Evolutionary conservation across 805 yeast species (phyloP).

Genomic region (Zygosaccharomyces gambellarensis): DNA sequence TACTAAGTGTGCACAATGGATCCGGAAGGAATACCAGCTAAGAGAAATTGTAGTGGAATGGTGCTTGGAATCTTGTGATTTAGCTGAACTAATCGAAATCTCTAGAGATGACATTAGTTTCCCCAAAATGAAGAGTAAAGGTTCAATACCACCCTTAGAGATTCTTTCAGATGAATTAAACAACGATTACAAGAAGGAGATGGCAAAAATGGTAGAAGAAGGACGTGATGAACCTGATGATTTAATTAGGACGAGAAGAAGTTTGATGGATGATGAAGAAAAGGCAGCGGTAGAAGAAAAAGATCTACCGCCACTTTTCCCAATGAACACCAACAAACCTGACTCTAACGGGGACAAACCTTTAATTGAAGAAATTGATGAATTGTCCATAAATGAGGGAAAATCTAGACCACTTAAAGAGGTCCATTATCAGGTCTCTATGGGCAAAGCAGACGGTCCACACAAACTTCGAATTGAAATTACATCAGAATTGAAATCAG

Average conservation of each 20-base stretch:
- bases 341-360: slow-evolving; percentile 32
- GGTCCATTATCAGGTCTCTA: slow-evolving; percentile 25
- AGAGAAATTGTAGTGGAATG: slow-evolving; percentile 70
- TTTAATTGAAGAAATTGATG: slow-evolving; percentile 52
- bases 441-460: slow-evolving; percentile 31
- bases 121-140: slow-evolving; percentile 74
- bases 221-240: slow-evolving; percentile 40
- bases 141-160: slow-evolving; percentile 45
- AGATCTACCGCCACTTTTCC: slow-evolving; percentile 29
- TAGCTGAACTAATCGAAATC: slow-evolving; percentile 44
- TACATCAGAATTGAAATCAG: slow-evolving; percentile 32
- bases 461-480: slow-evolving; percentile 38
- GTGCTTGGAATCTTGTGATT: slow-evolving; percentile 76
- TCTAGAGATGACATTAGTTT: slow-evolving; percentile 55
- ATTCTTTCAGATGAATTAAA: slow-evolving; percentile 43
- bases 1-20: slow-evolving; percentile 57
- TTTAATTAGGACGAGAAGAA: slow-evolving; percentile 40
- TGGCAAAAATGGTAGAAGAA: slow-evolving; percentile 29
- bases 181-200: slow-evolving; percentile 36
- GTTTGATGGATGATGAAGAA: slow-evolving; percentile 21
- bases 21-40: slow-evolving; percentile 52
- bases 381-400: slow-evolving; percentile 16
- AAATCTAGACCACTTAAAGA: slow-evolving; percentile 12
- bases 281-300: slow-evolving; percentile 17
- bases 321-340: slow-evolving; percentile 5